phyloP scores from a whole-genome alignment of 345 rosid genomes.

The Rhodomyrtus tomentosa region DNA sequence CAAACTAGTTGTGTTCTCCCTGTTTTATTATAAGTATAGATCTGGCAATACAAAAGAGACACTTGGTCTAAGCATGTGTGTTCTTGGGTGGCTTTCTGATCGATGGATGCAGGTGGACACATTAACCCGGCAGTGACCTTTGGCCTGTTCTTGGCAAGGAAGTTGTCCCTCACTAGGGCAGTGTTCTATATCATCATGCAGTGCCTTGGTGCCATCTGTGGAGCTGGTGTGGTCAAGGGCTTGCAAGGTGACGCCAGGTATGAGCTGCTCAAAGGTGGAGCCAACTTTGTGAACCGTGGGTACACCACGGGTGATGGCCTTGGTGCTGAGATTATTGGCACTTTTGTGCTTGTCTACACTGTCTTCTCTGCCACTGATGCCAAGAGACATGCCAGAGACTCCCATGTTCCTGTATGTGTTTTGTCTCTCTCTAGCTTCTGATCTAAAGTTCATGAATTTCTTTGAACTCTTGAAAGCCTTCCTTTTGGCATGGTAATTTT shows the following conservation, averaged over 20 bases:
- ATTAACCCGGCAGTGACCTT: conserved; percentile 21
- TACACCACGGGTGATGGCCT: conserved; percentile 20
- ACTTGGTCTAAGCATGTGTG: neutral
- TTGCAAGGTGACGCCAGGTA: conserved; percentile 7
- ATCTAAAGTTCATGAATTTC: neutral
- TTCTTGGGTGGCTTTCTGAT: neutral
- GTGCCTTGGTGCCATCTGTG: conserved; percentile 18
- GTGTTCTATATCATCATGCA: conserved; percentile 17
- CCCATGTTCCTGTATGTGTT: conserved; percentile 18
- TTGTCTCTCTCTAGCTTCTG: neutral
- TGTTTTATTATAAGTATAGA: neutral
- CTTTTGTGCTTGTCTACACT: conserved; percentile 20
- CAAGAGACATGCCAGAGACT: conserved; percentile 36
- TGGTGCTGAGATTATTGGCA: conserved; percentile 14
- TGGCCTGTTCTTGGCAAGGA: conserved; percentile 21
- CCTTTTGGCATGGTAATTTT: neutral
- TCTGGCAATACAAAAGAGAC: neutral
- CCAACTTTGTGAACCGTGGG: conserved; percentile 11
- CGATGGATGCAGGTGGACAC: conserved; percentile 17
- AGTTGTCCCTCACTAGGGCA: conserved; percentile 21
- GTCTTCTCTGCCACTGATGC: conserved; percentile 33
- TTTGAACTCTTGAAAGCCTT: neutral
- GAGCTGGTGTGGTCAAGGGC: conserved; percentile 23
- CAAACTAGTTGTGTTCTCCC: neutral
- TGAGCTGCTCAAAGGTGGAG: conserved; percentile 10